Percentiles rank a stretch among this genome's conserved stretches.
phyloP scores from a whole-genome alignment of 2,329 filamentous ascomycete species.

The Xylariales sp. region DNA sequence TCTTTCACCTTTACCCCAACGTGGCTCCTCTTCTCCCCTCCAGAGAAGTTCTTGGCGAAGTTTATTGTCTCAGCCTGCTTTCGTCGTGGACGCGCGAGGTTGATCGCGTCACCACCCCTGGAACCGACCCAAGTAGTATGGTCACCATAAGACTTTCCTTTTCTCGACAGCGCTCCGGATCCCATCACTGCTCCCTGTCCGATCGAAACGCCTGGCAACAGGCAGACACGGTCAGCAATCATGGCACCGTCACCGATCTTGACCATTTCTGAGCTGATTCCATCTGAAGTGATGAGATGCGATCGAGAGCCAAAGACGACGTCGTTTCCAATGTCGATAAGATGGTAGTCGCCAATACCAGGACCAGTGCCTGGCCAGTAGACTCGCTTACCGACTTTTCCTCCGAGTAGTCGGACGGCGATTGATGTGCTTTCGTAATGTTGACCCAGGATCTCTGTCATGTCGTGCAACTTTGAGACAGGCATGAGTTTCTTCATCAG shows the following conservation, averaged over 20 bases:
- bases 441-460: slow-evolving; percentile 47
- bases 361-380: slow-evolving; percentile 57
- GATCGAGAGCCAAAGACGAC: slow-evolving; percentile 56
- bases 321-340: slow-evolving; percentile 51
- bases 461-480: slow-evolving; percentile 36
- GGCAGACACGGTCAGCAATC: slow-evolving; percentile 51
- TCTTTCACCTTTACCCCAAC: background rate
- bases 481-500: slow-evolving; percentile 42
- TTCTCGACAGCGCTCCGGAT: slow-evolving; percentile 45
- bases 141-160: slow-evolving; percentile 38
- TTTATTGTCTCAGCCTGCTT: slow-evolving; percentile 1
- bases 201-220: slow-evolving; percentile 46
- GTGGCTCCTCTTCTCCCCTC: background rate
- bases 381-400: slow-evolving; percentile 45
- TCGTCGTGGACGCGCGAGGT: slow-evolving; percentile 20
- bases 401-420: slow-evolving; percentile 45
- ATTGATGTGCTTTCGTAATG: slow-evolving; percentile 53
- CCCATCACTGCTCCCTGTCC: slow-evolving; percentile 47
- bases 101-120: slow-evolving; percentile 45
- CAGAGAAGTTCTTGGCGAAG: background rate
- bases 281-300: slow-evolving; percentile 49
- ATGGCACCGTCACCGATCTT: slow-evolving; percentile 45
- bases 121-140: slow-evolving; percentile 48
- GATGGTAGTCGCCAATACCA: slow-evolving; percentile 47
- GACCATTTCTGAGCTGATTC: slow-evolving; percentile 41